Evolutionary conservation across 2,329 filamentous ascomycete species (phyloP).

Genomic region (Ilyonectria robusta): DNA sequence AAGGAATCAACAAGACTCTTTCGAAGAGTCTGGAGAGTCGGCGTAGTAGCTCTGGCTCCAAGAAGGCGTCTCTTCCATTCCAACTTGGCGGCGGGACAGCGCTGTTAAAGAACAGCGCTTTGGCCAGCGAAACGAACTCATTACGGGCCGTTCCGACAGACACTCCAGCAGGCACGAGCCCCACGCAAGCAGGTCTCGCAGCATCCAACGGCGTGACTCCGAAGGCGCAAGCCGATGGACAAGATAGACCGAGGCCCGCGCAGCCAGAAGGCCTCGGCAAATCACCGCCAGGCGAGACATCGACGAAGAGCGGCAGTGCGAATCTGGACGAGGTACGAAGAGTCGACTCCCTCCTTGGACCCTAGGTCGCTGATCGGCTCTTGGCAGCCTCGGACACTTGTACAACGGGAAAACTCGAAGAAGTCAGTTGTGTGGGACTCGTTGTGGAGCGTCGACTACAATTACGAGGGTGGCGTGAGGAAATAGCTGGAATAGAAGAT

Average conservation of each 20-base stretch:
- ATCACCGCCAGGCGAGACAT: constrained; percentile 46
- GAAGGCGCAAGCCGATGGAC: constrained; percentile 27
- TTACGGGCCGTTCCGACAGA: constrained; percentile 64
- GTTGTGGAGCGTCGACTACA: constrained; percentile 73
- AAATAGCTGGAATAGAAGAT: constrained; percentile 37
- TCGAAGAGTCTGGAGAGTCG: constrained; percentile 93
- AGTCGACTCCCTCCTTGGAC: constrained; percentile 66
- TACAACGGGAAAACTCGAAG: constrained; percentile 61
- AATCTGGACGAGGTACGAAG: constrained; percentile 67
- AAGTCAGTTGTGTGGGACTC: constrained; percentile 73
- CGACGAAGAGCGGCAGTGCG: constrained; percentile 39
- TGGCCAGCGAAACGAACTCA: constrained; percentile 73
- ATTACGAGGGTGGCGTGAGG: constrained; percentile 61
- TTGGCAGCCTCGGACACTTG: constrained; percentile 46
- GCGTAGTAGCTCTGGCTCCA: constrained; percentile 88
- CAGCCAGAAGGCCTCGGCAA: constrained; percentile 40
- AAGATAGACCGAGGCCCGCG: constrained; percentile 33
- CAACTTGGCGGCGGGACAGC: constrained; percentile 59
- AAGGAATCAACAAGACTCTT: constrained; percentile 82
- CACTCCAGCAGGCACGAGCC: constrained; percentile 57
- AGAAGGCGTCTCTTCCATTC: constrained; percentile 75
- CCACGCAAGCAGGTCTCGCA: constrained; percentile 53
- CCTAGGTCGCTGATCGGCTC: constrained; percentile 54
- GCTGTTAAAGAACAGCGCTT: constrained; percentile 64
- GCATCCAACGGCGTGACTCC: constrained; percentile 40